Conservation (phyloP, 176 grass and related monocot species). For the Triticum urartu region DNA sequence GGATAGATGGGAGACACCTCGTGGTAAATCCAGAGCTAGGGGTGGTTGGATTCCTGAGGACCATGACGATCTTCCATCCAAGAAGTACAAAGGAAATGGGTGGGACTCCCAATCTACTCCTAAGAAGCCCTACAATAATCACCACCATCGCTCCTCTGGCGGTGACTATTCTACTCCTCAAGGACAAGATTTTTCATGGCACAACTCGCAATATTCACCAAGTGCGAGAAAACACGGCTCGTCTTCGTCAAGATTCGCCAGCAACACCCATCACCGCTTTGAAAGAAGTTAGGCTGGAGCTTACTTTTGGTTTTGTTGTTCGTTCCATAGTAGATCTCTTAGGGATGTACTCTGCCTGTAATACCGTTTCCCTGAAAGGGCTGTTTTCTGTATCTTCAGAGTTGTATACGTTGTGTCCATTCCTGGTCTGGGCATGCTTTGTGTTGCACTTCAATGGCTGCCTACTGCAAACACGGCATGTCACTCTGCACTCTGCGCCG, state of each 20-base stretch:
- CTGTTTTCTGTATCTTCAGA: constrained; percentile 21
- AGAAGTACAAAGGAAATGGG: constrained; percentile 57
- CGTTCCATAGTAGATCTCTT: neutral
- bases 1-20: constrained; percentile 41
- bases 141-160: constrained; percentile 15
- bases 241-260: constrained; percentile 35
- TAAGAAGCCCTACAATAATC: constrained; percentile 34
- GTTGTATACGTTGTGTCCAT: neutral
- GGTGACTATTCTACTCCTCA: constrained; percentile 56
- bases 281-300: constrained; percentile 31
- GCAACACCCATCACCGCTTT: constrained; percentile 42
- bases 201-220: constrained; percentile 28
- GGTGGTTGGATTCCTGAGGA: constrained; percentile 67
- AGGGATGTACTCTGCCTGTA: constrained; percentile 24
- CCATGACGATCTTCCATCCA: constrained; percentile 40
- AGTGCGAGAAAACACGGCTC: constrained; percentile 29
- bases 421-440: neutral
- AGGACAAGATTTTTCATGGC: constrained; percentile 10
- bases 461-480: neutral
- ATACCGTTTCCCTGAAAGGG: neutral
- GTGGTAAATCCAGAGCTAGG: constrained; percentile 56
- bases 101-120: constrained; percentile 51
- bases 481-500: neutral
- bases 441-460: neutral
- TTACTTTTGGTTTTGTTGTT: constrained; percentile 14